These are phyloP conservation scores for Claviceps paspali DNA, from an alignment of 2,329 filamentous ascomycete genomes.

Conservation along the genomic window DNA sequence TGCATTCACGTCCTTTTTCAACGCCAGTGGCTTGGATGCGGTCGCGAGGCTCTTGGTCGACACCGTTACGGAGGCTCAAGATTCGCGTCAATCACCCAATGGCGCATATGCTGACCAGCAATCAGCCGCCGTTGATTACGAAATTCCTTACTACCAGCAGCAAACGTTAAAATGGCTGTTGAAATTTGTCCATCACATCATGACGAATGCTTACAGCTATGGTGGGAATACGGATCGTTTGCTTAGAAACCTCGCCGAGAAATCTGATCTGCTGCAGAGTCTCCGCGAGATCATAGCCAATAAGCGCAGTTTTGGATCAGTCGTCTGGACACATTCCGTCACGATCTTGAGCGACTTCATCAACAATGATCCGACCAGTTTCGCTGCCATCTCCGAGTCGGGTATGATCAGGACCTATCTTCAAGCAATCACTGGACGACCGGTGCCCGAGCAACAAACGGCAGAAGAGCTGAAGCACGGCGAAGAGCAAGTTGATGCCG, in stretches of 20 bases:
- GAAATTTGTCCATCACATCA: conserved; percentile 93
- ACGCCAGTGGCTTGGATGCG: conserved; percentile 71
- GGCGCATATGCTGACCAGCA: conserved; percentile 56
- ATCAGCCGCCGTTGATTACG: conserved; percentile 79
- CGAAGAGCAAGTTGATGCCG: conserved; percentile 18
- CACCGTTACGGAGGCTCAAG: conserved; percentile 57
- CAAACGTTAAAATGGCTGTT: conserved; percentile 87
- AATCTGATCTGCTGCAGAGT: conserved; percentile 64
- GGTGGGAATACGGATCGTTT: conserved; percentile 78
- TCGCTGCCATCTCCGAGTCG: conserved; percentile 87
- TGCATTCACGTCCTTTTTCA: conserved; percentile 70
- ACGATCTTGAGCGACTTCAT: conserved; percentile 92
- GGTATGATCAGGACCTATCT: conserved; percentile 78
- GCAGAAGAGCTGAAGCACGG: conserved; percentile 15
- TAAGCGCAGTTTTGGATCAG: conserved; percentile 66
- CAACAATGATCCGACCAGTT: conserved; percentile 96
- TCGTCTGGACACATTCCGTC: conserved; percentile 90
- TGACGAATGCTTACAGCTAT: conserved; percentile 55
- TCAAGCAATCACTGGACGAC: conserved; percentile 55
- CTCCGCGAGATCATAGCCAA: conserved; percentile 72
- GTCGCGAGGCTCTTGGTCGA: conserved; percentile 75
- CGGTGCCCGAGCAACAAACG: conserved; percentile 20
- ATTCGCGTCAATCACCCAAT: conserved; percentile 48
- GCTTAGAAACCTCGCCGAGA: conserved; percentile 86
- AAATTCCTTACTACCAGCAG: conserved; percentile 84